Evolutionary conservation across 1,284 basidiomycete genomes (phyloP), one percentile per base, ranked within the genome.

Genomic region (Xerocomus nothofagi): DNA sequence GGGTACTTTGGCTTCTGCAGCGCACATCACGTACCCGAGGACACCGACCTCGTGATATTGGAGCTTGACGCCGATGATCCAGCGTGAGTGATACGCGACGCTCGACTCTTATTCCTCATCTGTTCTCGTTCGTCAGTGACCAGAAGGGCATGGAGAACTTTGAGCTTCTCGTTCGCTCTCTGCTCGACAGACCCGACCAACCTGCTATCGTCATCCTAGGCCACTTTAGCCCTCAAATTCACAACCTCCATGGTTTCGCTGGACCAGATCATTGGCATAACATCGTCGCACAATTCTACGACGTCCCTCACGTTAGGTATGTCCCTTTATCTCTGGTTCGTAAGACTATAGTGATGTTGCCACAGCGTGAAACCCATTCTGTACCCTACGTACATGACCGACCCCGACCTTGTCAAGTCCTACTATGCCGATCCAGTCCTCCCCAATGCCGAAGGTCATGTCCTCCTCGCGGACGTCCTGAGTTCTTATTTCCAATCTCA

Each of bases 1-100:
- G 86, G 85, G 4, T 98, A 98, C 73, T 98, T 93, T 73, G 88
- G 87, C 4, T 97, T 87, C 72, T 98, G 95, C 76, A 88, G 84
- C 48, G 79, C 79, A 3, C 93, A 96, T 63, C 94, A 98, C 66
- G 77, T 97, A 7, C 94, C 94, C 4, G 94, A 98, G 67, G 74
- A 84, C 37, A 91, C 92, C 4, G 95, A 97, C 75, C 77, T 98
- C 48, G 86, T 98, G 47, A 92, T 98, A 58, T 74, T 98, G 54
- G 94, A 98, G 65, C 88, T 98, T 39, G 95, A 97, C 67, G 80
- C 84, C 2, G 89, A 93, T 39, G 94, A 98, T 66, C 78, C 82
- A 34, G 82, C 86, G 89, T 93, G 64, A 67, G 91, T 77, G 15
- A 31, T 44, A 21, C 15, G 32, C 20, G 36, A 21, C 9, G 23